Evolutionary conservation across 2,329 filamentous ascomycete species (phyloP), one percentile per base, ranked within the genome.

Genomic region (Penicillium sp.): DNA sequence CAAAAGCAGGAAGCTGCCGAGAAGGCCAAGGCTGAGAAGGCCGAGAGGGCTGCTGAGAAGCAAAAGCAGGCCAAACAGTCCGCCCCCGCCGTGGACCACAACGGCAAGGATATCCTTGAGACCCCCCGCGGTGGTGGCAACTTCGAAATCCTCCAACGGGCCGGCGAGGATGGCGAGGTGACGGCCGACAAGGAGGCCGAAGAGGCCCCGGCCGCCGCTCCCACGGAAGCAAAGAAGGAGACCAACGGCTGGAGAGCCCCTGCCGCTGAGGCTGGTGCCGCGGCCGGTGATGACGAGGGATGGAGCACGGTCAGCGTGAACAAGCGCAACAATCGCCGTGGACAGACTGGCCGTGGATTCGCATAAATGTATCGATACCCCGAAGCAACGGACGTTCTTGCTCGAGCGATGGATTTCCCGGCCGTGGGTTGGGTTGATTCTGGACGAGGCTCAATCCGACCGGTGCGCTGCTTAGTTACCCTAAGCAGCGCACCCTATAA

Each of bases 1-100:
- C 85, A 93, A 71, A 95, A 95, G 81, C 88, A 86, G 66, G 90
- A 95, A 62, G 83, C 86, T 0, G 89, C 93, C 1, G 89, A 93
- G 55, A 93, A 91, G 76, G 86, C 82, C 37, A 90, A 89, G 71
- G 89, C 83, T 43, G 83, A 84, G 58, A 81, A 78, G 68, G 73
- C 72, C 18, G 76, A 88, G 61, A 87, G 89, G 57, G 22, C 80
- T 41, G 73, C 72, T 19, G 76, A 88, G 62, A 87, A 89, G 57
- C 35, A 80, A 44, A 68, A 82, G 55, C 66, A 71, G 51, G 52
- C 58, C 46, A 69, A 70, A 60, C 55, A 62, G 14, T 68, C 41
- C n/a, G 54, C 40, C 19, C 49, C 64, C 18, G 66, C 73, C 6
- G 65, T 62, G 11, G 67, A 69, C 43, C 60, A 66, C 44, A 72